Conservation (phyloP, 371 early-diverging fungal genomes). For the Rhizopus sp. region DNA sequence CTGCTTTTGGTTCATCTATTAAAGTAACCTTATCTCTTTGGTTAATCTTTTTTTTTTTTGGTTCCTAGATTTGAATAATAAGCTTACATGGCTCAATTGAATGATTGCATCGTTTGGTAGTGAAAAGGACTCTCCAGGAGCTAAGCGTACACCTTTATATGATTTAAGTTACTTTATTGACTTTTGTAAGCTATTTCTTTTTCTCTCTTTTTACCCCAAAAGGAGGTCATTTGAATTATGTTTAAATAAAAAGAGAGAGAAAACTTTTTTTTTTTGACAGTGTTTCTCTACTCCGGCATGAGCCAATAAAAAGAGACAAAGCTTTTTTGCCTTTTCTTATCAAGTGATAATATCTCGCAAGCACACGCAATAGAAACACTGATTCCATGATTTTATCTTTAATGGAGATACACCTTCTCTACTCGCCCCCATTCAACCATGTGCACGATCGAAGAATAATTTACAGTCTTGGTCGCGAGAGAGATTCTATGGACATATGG, state of each 20-base stretch:
- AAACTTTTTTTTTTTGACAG: too few species aligned
- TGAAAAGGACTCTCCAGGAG: constrained; percentile 12
- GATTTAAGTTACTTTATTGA: not conserved
- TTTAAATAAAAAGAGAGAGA: not conserved
- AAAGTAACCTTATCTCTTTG: constrained; percentile 9
- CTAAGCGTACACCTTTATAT: constrained; percentile 2
- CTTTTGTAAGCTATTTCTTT: not conserved
- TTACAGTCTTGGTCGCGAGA: too few species aligned
- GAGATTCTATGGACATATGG: too few species aligned
- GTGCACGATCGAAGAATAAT: too few species aligned
- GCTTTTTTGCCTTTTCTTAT: too few species aligned
- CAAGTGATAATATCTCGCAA: too few species aligned
- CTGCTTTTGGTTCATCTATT: constrained; percentile 1
- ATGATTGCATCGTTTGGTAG: constrained; percentile 4
- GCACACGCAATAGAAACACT: too few species aligned
- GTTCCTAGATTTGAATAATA: constrained; percentile 2
- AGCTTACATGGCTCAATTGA: constrained; percentile 11
- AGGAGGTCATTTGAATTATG: not conserved
- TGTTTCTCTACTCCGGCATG: too few species aligned
- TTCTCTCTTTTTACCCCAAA: constrained; percentile 1
- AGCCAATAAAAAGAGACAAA: too few species aligned
- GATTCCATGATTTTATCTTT: too few species aligned
- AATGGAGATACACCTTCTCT: too few species aligned
- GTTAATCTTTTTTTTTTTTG: not conserved
- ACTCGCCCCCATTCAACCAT: too few species aligned